These are phyloP conservation scores for Pichia sp. DNA, from an alignment of 1,139 yeast species.

Conservation along the genomic window DNA sequence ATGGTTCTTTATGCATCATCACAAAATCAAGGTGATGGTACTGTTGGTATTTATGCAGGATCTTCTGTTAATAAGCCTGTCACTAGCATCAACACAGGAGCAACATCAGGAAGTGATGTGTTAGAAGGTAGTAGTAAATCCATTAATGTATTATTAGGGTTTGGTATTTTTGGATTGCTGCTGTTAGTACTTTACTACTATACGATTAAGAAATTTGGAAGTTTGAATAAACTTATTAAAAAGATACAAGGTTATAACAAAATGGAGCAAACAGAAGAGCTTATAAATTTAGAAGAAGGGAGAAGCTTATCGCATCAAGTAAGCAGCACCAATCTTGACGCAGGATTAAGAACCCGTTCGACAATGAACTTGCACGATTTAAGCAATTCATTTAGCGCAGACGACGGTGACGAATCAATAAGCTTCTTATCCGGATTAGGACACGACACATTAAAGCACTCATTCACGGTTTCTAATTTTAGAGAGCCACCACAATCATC, in stretches of 20 bases:
- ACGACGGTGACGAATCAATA: background rate
- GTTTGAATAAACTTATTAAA: slow-evolving; percentile 11
- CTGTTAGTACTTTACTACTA: slow-evolving; percentile 5
- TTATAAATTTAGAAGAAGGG: slow-evolving; percentile 23
- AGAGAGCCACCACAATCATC: slow-evolving; percentile 9
- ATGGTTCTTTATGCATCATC: slow-evolving; percentile 57
- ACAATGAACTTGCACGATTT: slow-evolving; percentile 23
- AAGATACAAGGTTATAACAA: slow-evolving; percentile 3
- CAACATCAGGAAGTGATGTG: background rate
- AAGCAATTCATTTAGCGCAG: background rate
- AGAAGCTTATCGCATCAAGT: slow-evolving; percentile 14
- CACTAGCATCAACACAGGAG: background rate
- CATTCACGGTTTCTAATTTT: slow-evolving; percentile 17
- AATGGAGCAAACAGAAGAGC: slow-evolving; percentile 13
- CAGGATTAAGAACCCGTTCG: slow-evolving; percentile 24
- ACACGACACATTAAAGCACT: slow-evolving; percentile 13
- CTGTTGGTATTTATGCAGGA: slow-evolving; percentile 23
- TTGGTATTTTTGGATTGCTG: background rate
- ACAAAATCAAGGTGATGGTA: slow-evolving; percentile 23
- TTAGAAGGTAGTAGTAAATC: background rate
- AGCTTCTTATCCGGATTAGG: background rate
- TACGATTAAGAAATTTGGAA: slow-evolving; percentile 16
- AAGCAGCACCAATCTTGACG: slow-evolving; percentile 4
- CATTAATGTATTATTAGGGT: background rate
- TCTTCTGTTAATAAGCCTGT: slow-evolving; percentile 4